Conservation (phyloP, 148 eudicot species). For the Cornus kousa region DNA sequence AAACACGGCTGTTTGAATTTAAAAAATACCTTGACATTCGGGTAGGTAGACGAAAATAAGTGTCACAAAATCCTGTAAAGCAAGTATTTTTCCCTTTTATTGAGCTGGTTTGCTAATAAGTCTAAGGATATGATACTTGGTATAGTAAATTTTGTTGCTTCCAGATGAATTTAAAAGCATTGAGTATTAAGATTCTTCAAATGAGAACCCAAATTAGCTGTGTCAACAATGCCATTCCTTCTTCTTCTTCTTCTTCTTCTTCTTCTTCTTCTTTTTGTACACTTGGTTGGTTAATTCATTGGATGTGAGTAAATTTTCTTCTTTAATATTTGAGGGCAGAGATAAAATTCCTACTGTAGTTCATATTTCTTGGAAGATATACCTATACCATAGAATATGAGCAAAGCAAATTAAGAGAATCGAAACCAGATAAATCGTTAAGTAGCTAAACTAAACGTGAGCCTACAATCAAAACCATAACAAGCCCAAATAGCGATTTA, state of each 20-base stretch:
- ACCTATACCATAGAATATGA: neutral
- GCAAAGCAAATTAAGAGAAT: neutral
- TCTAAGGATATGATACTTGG: too few relatives aligned
- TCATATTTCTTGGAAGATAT: too few relatives aligned
- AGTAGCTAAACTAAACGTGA: neutral
- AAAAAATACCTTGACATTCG: too few relatives aligned
- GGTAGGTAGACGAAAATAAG: too few relatives aligned
- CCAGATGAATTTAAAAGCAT: neutral
- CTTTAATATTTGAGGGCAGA: too few relatives aligned
- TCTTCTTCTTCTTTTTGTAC: too few relatives aligned
- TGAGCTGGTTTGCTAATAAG: too few relatives aligned
- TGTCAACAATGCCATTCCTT: neutral
- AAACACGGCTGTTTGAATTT: too few relatives aligned
- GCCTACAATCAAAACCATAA: neutral
- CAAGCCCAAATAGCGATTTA: neutral
- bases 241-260: too few relatives aligned
- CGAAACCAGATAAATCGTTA: neutral
- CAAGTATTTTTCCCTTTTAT: too few relatives aligned
- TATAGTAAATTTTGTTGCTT: neutral
- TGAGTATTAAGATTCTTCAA: neutral
- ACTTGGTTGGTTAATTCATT: neutral
- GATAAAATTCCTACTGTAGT: too few relatives aligned
- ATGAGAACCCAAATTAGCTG: neutral
- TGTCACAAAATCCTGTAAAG: too few relatives aligned
- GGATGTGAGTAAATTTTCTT: neutral